Conservation (phyloP, 2,329 filamentous ascomycete genomes). For the Shiraia bambusicola region DNA sequence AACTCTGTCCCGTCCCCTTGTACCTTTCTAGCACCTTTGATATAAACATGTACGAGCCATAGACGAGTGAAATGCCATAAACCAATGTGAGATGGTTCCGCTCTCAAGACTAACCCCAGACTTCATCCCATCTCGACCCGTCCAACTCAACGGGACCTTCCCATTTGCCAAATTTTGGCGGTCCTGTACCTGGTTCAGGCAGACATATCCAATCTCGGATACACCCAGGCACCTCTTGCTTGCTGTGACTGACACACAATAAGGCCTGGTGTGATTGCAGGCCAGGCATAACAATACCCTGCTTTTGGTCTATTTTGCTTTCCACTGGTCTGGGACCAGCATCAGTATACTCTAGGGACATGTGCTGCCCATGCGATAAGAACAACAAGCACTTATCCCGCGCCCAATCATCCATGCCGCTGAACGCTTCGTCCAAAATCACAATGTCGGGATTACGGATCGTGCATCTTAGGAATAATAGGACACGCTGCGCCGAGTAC, state of each 20-base stretch:
- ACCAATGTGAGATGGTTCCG: background rate
- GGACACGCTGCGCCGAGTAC: conserved; percentile 80
- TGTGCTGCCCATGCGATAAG: conserved; percentile 56
- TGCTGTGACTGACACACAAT: conserved; percentile 88
- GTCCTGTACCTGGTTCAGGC: conserved; percentile 69
- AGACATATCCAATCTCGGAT: conserved; percentile 84
- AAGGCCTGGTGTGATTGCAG: conserved; percentile 73
- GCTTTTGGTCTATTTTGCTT: conserved; percentile 46
- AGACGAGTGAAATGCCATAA: conserved; percentile 1
- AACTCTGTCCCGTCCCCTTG: no score
- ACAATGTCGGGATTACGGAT: conserved; percentile 51
- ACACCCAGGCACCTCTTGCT: conserved; percentile 83
- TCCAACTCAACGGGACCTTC: conserved; percentile 62
- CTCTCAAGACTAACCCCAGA: conserved; percentile 41
- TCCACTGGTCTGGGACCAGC: conserved; percentile 29
- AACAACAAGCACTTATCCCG: conserved; percentile 87
- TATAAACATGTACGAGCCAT: background rate
- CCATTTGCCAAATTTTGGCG: conserved; percentile 66
- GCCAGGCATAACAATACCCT: conserved; percentile 58
- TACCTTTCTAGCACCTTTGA: no score
- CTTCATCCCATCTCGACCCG: conserved; percentile 61
- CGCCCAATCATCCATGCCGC: conserved; percentile 57
- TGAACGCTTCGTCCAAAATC: conserved; percentile 55
- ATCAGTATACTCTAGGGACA: conserved; percentile 40
- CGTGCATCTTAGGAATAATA: conserved; percentile 69